Conservation (phyloP, 805 yeast species). For the Wickerhamiella musiphila region DNA sequence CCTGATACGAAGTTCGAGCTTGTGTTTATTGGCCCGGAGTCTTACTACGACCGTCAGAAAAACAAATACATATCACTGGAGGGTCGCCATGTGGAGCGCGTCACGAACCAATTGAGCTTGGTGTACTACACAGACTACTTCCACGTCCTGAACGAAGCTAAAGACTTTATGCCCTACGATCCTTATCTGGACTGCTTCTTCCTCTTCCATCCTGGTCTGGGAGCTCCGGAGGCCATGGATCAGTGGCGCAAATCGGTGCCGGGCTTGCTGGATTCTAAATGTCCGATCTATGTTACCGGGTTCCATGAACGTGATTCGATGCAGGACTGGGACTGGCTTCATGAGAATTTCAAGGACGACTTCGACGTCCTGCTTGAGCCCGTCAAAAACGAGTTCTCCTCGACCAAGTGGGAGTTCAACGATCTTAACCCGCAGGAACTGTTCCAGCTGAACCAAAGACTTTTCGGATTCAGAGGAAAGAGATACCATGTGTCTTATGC, state of each 20-base stretch:
- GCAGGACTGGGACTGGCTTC: conserved; percentile 58
- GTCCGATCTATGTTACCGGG: conserved; percentile 82
- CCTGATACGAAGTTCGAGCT: conserved; percentile 72
- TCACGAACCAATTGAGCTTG: conserved; percentile 57
- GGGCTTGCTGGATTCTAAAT: conserved; percentile 80
- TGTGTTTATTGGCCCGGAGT: conserved; percentile 90
- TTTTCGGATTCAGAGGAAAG: conserved; percentile 91
- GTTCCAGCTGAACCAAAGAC: conserved; percentile 75
- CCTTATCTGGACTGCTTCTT: conserved; percentile 89
- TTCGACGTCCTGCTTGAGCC: conserved; percentile 68
- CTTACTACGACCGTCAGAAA: conserved; percentile 56
- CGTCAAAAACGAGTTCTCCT: conserved; percentile 54
- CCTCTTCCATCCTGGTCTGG: conserved; percentile 89
- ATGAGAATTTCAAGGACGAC: conserved; percentile 45
- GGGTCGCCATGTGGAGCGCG: conserved; percentile 36
- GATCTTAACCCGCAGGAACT: conserved; percentile 86
- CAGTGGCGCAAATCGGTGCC: conserved; percentile 76
- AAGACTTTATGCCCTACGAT: conserved; percentile 94
- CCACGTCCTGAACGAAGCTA: conserved; percentile 77
- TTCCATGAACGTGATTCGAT: conserved; percentile 58
- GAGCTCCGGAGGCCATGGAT: conserved; percentile 60
- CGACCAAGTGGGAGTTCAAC: conserved; percentile 88
- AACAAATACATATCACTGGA: conserved; percentile 41
- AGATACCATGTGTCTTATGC: conserved; percentile 52
- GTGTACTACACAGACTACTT: conserved; percentile 81